Conservation (phyloP, 495 filamentous ascomycete genomes). For the Talaromyces ruber region DNA sequence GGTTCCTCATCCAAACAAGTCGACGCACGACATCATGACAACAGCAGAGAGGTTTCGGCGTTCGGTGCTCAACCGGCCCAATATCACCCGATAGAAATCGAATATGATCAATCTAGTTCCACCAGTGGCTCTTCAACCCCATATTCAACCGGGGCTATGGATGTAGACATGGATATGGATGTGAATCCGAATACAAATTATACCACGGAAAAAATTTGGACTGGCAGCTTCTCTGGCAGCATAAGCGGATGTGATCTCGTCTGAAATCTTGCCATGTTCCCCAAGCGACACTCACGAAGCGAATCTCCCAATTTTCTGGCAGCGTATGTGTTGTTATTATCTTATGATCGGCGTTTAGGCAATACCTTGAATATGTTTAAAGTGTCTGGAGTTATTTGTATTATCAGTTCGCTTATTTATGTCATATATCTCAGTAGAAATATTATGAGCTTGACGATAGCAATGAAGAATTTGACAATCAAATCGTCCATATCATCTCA, state of each 20-base stretch:
- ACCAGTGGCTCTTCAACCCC: constrained; percentile 18
- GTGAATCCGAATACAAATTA: constrained; percentile 17
- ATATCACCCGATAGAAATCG: not conserved
- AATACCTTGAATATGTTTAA: not conserved
- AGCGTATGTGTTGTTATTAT: not conserved
- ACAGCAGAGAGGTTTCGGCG: not conserved
- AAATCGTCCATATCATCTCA: not conserved
- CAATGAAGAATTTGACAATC: not conserved
- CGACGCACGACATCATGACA: not conserved
- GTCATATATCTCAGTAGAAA: not conserved
- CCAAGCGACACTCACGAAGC: not conserved
- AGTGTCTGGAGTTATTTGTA: not conserved
- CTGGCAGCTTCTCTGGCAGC: not conserved
- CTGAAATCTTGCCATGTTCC: no score
- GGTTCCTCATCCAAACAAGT: constrained; percentile 17
- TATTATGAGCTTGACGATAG: not conserved
- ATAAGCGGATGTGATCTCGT: not conserved
- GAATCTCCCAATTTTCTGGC: not conserved
- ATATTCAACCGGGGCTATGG: constrained; percentile 11
- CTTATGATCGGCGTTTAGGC: not conserved
- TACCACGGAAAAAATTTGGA: not conserved
- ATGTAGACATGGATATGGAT: constrained; percentile 37
- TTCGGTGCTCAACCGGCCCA: not conserved
- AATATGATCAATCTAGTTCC: constrained; percentile 5
- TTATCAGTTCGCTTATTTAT: not conserved